Evolutionary conservation across 2,329 filamentous ascomycete genomes (phyloP), one percentile per base, ranked within the genome.

Genomic region (Epichloe baconii): DNA sequence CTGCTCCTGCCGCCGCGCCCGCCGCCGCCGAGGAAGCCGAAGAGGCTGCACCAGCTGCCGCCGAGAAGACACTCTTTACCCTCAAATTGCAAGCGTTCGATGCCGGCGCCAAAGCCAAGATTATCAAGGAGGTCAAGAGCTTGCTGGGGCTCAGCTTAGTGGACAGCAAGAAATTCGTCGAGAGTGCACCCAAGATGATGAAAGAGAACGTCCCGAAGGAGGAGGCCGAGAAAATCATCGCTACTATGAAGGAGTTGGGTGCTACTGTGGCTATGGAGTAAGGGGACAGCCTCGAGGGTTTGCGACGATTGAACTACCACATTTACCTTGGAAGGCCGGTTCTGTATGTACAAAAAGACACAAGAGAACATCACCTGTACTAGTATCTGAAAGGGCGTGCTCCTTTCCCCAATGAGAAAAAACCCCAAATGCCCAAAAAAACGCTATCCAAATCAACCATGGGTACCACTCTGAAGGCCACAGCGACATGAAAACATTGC

Each of bases 131-230:
- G 77, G 80, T 99, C 75, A 99, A 99, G 83, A 83, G 82, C 64
- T 78, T 98, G 81, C 76, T 99, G 54, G 93, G 93, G 43, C 73
- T 98, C 66, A 94, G 87, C 68, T 79, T 99, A 75, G 94, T 99
- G 61, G 93, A 99, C 72, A 95, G 88, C 74, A 99, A 99, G 85
- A 99, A 99, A 78, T 99, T 99, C 65, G 93, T 98, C 59, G 93
- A 99, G 79, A 88, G 87, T 66, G 90, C 87, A 60, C 93, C 93
- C 57, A 99, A 99, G 85, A 75, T 88, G 70, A 87, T 99, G 88
- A 97, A 97, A 83, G 93, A 99, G 74, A 90, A 86, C 48, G 89
- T 98, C 60, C 86, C 91, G 57, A 99, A 98, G 81, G 93, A 99
- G 66, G 94, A 99, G 70, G 89, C 88, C 7, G 91, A 97, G 79